Evolutionary conservation across 768 basidiomycete genomes (phyloP).

Genomic region (Exidia glandulosa): DNA sequence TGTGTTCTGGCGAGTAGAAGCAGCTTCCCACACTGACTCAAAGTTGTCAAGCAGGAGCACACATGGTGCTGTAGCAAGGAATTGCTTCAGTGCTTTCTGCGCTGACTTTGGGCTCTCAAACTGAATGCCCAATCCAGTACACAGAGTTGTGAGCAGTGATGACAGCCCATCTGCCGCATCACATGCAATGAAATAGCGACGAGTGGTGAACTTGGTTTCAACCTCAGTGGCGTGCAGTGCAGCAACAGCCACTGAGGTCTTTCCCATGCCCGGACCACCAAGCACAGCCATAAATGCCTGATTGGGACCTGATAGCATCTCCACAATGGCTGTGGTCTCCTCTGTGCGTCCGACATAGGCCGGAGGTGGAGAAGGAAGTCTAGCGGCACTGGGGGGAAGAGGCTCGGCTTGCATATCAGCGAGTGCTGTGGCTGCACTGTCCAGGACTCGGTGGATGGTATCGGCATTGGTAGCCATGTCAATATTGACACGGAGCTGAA

Average conservation of each 20-base stretch:
- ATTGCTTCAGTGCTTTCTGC: not conserved
- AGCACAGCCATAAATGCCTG: slow-evolving; percentile 14
- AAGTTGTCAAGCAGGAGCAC: slow-evolving; percentile 30
- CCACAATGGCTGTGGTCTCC: too few relatives aligned
- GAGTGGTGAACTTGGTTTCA: slow-evolving; percentile 12
- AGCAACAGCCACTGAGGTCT: slow-evolving; percentile 26
- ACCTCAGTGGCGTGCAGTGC: slow-evolving; percentile 16
- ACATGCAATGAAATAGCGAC: slow-evolving; percentile 26
- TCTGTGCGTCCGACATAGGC: too few relatives aligned
- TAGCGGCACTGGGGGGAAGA: too few relatives aligned
- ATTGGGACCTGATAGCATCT: too few relatives aligned
- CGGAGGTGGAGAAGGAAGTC: too few relatives aligned
- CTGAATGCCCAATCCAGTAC: not conserved
- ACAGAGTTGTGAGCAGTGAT: not conserved
- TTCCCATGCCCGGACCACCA: slow-evolving; percentile 27
- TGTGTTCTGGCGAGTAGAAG: slow-evolving; percentile 11
- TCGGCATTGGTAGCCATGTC: too few relatives aligned
- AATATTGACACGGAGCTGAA: too few relatives aligned
- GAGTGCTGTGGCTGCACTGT: too few relatives aligned
- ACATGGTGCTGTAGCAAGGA: slow-evolving; percentile 11
- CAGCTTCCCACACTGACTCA: slow-evolving; percentile 27
- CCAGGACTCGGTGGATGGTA: too few relatives aligned
- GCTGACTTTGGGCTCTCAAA: not conserved
- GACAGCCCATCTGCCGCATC: slow-evolving; percentile 6
- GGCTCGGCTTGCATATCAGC: too few relatives aligned